A percentile compares a stretch with the other conserved stretches of the same genome.
phyloP scores from a whole-genome alignment of 2,329 filamentous ascomycete species.

The Cytospora leucostoma region DNA sequence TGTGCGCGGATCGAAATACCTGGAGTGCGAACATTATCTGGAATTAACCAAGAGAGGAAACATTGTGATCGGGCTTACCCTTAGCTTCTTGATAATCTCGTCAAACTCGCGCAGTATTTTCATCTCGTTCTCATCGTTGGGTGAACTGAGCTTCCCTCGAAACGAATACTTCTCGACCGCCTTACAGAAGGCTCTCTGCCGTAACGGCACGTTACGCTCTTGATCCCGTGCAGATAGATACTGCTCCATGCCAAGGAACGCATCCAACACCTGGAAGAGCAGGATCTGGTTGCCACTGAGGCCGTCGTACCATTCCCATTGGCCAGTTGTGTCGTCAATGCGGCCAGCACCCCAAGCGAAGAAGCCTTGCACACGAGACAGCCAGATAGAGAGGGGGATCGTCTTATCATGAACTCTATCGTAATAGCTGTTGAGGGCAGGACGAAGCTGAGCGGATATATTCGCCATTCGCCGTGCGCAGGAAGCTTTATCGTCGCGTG shows the following conservation, averaged over 20 bases:
- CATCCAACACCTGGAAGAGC: conserved; percentile 40
- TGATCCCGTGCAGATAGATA: conserved; percentile 34
- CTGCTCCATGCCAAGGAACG: conserved; percentile 37
- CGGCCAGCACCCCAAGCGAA: conserved; percentile 40
- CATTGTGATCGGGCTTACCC: conserved; percentile 30
- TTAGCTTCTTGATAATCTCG: conserved; percentile 37
- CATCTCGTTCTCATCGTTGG: conserved; percentile 32
- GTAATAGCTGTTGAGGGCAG: conserved; percentile 34
- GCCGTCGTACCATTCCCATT: conserved; percentile 35
- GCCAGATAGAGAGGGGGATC: conserved; percentile 36
- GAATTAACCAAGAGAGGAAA: too few species aligned
- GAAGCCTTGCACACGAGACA: conserved; percentile 40
- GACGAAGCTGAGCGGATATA: conserved; percentile 31
- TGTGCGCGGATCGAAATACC: too few species aligned
- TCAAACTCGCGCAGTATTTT: conserved; percentile 29
- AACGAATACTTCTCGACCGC: conserved; percentile 33
- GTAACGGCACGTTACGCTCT: conserved; percentile 32
- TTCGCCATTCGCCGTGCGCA: conserved; percentile 30
- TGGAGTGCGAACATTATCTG: too few species aligned
- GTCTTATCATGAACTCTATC: conserved; percentile 34
- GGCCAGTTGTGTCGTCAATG: conserved; percentile 28
- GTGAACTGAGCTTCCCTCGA: conserved; percentile 23
- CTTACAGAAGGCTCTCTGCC: conserved; percentile 33
- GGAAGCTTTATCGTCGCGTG: conserved; percentile 28
- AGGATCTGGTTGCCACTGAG: conserved; percentile 40